Evolutionary conservation across 176 grass and related monocot genomes (phyloP).

Genomic region (Secale cereale): DNA sequence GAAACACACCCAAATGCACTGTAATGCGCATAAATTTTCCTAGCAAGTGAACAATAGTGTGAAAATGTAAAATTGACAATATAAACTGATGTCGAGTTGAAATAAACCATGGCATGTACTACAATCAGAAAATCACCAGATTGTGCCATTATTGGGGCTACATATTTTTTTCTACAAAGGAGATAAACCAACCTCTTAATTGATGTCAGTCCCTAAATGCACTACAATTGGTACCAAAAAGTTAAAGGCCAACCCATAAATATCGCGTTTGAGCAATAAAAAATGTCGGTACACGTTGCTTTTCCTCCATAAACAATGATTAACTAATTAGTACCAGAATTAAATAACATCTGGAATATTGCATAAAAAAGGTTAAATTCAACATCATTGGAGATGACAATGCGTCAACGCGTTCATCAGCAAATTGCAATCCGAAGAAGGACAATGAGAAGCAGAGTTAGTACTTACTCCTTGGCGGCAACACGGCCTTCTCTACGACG

Average conservation of each 20-base stretch:
- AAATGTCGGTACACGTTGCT: neutral
- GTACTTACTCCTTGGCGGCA: conserved; percentile 82
- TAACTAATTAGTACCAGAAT: neutral
- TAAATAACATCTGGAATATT: neutral
- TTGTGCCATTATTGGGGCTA: neutral
- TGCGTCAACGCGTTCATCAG: neutral
- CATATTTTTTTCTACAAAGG: neutral
- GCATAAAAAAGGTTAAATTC: neutral
- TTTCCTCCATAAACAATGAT: conserved; percentile 7
- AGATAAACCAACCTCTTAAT: neutral
- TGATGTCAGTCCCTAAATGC: conserved; percentile 9
- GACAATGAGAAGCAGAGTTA: conserved; percentile 5
- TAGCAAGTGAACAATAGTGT: neutral
- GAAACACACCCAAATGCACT: neutral
- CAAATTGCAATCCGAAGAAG: neutral
- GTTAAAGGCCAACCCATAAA: conserved; percentile 14
- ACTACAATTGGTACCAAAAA: conserved; percentile 16
- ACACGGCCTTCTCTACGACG: conserved; percentile 36
- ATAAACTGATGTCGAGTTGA: neutral
- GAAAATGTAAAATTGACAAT: neutral
- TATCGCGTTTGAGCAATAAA: conserved; percentile 14
- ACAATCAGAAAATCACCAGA: neutral
- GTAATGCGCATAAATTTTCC: neutral
- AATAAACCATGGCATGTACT: neutral
- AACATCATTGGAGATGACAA: neutral